phyloP scores from a whole-genome alignment of 2,329 filamentous ascomycete species.

The Lasiodiplodia theobromae region DNA sequence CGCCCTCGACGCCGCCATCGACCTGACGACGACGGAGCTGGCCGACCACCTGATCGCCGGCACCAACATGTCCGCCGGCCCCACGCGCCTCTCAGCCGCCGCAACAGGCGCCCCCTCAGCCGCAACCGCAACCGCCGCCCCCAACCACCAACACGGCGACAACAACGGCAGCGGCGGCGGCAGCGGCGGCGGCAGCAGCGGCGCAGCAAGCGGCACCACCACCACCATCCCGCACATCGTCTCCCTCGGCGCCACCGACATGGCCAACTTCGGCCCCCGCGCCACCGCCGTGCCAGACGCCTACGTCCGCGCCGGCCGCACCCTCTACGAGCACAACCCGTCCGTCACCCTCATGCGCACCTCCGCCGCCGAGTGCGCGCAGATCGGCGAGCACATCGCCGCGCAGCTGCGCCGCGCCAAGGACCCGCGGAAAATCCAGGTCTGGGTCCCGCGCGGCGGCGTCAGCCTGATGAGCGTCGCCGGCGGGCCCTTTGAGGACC shows the following conservation, averaged over 20 bases:
- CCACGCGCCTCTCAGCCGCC: slow-evolving; percentile 64
- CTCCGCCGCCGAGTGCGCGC: slow-evolving; percentile 61
- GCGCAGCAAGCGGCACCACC: neutral
- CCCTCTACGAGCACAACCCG: slow-evolving; percentile 70
- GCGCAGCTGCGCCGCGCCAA: slow-evolving; percentile 56
- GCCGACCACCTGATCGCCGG: slow-evolving; percentile 67
- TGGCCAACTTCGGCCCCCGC: slow-evolving; percentile 67
- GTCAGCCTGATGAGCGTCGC: slow-evolving; percentile 66
- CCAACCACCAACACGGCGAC: too few relatives aligned
- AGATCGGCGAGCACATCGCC: slow-evolving; percentile 64
- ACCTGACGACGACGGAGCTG: slow-evolving; percentile 76
- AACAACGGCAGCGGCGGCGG: too few relatives aligned
- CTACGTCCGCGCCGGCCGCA: slow-evolving; percentile 53
- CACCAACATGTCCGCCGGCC: slow-evolving; percentile 68
- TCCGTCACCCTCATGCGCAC: slow-evolving; percentile 72
- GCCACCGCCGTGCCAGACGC: slow-evolving; percentile 61
- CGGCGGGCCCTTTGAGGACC: slow-evolving; percentile 61
- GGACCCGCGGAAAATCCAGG: slow-evolving; percentile 55
- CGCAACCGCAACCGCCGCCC: too few relatives aligned
- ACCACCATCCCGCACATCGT: slow-evolving; percentile 62
- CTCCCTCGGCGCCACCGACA: slow-evolving; percentile 55
- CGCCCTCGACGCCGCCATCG: slow-evolving; percentile 69
- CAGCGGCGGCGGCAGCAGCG: too few relatives aligned
- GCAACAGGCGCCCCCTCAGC: slow-evolving; percentile 49
- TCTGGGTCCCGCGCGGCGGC: slow-evolving; percentile 67